Conservation (phyloP, 1,284 basidiomycete genomes). For the Moesziomyces aphidis region DNA sequence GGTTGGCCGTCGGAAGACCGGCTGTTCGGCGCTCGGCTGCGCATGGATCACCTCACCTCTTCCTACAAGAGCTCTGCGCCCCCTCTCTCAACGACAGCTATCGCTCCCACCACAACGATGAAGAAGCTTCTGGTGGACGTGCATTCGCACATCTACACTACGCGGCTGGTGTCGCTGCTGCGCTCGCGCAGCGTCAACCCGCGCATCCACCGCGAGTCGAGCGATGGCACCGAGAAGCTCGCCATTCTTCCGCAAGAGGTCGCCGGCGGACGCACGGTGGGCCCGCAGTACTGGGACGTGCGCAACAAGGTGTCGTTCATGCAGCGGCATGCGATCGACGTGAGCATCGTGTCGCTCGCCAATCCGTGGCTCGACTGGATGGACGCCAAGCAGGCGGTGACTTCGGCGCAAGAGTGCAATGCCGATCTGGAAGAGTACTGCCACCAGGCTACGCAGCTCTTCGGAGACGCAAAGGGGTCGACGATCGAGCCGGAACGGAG, state of each 20-base stretch:
- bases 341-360: constrained; percentile 72
- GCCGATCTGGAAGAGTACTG: constrained; percentile 82
- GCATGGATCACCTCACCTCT: neutral
- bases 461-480: constrained; percentile 56
- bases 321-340: constrained; percentile 79
- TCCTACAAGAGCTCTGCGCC: too few relatives aligned
- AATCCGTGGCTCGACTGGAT: constrained; percentile 91
- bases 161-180: constrained; percentile 68
- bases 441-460: constrained; percentile 37
- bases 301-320: constrained; percentile 81
- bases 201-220: constrained; percentile 22
- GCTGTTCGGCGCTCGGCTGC: neutral
- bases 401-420: constrained; percentile 78
- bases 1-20: neutral
- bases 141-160: constrained; percentile 84
- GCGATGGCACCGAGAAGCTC: constrained; percentile 71
- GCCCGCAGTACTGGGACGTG: constrained; percentile 81
- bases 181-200: constrained; percentile 23
- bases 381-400: constrained; percentile 75
- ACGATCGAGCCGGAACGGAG: constrained; percentile 71
- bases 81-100: too few relatives aligned
- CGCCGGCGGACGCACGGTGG: constrained; percentile 77
- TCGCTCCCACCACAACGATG: constrained; percentile 1
- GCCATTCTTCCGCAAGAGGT: constrained; percentile 75
- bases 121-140: constrained; percentile 66